A percentile compares a stretch with the other conserved stretches of the same genome.
Evolutionary conservation across 805 yeast genomes (phyloP).

Genomic region (Saccharomycopsis javanensis): DNA sequence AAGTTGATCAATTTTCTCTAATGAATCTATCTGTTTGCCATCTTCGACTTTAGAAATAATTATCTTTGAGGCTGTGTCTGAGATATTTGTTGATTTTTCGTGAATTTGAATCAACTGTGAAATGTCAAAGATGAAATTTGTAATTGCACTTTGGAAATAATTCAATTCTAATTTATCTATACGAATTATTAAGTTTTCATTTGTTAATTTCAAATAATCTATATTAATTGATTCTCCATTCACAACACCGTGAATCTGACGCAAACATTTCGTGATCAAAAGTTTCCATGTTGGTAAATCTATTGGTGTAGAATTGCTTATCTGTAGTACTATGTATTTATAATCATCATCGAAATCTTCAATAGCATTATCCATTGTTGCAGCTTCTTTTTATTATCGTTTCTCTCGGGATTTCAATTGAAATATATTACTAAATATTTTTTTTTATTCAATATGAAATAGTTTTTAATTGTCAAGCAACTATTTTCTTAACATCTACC

Average conservation of each 20-base stretch:
- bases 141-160: not conserved
- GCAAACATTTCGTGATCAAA: slow-evolving; percentile 28
- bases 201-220: slow-evolving; percentile 24
- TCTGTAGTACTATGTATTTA: not conserved
- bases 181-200: slow-evolving; percentile 3
- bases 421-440: too few relatives aligned
- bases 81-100: not conserved
- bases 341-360: not conserved
- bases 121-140: not conserved
- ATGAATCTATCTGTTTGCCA: slow-evolving; percentile 4
- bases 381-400: not conserved
- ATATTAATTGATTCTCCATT: slow-evolving; percentile 31
- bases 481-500: too few relatives aligned
- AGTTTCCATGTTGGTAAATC: slow-evolving; percentile 34
- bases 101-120: not conserved
- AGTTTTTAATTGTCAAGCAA: too few relatives aligned
- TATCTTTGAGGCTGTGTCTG: not conserved
- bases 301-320: not conserved
- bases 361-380: not conserved
- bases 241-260: slow-evolving; percentile 32
- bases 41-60: slow-evolving; percentile 6
- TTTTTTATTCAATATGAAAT: too few relatives aligned
- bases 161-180: not conserved
- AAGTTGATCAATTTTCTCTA: not conserved
- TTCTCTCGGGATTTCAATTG: too few relatives aligned